Percentiles rank a stretch among this genome's conserved stretches.
Conservation (phyloP, 257 asterid genomes). For the Cinchona pubescens region DNA sequence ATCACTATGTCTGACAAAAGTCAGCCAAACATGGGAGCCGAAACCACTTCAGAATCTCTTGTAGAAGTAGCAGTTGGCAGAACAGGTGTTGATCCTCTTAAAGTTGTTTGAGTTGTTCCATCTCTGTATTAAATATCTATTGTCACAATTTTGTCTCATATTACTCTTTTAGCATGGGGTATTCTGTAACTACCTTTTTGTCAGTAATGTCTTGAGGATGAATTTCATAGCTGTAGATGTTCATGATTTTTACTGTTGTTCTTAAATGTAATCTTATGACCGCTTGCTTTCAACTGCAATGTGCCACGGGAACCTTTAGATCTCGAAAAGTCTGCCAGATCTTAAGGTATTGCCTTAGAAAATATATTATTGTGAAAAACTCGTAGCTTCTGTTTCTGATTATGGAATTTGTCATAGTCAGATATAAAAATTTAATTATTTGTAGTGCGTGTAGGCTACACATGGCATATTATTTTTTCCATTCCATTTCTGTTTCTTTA, state of each 20-base stretch:
- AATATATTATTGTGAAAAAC: not conserved
- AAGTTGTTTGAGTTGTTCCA: not conserved
- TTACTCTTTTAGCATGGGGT: not conserved
- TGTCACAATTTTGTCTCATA: not conserved
- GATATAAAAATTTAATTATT: not conserved
- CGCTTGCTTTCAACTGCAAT: not conserved
- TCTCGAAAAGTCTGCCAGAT: not conserved
- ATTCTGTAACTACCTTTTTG: not conserved
- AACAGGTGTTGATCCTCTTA: not conserved
- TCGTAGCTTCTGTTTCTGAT: not conserved
- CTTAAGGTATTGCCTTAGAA: not conserved
- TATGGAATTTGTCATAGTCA: not conserved
- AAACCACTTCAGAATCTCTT: not conserved
- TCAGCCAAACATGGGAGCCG: conserved; percentile 1
- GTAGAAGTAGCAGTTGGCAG: not conserved
- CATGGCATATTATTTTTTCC: too few relatives aligned
- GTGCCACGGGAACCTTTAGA: not conserved
- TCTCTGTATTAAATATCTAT: not conserved
- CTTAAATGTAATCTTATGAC: not conserved
- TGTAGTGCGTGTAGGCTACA: not conserved
- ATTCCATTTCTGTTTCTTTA: not conserved
- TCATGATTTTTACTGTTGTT: not conserved
- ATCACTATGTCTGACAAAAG: not conserved
- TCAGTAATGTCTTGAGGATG: not conserved
- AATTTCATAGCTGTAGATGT: not conserved